Percentiles rank a stretch among this genome's conserved stretches.
These are phyloP conservation scores for Tulasnella sp. DNA, from an alignment of 768 basidiomycete species.

Conservation along the genomic window DNA sequence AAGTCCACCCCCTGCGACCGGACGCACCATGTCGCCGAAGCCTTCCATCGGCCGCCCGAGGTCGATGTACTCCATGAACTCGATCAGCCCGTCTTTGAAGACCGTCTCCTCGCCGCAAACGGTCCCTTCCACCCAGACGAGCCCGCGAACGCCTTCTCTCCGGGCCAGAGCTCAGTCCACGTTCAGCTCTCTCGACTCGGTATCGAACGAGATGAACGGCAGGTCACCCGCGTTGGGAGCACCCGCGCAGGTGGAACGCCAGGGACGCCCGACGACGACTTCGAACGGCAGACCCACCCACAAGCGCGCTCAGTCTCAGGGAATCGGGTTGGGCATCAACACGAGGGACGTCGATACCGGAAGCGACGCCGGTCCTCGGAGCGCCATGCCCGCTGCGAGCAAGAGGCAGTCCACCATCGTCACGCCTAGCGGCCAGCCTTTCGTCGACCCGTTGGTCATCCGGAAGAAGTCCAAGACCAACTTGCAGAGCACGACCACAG, in stretches of 20 bases:
- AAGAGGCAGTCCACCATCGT: conserved; percentile 41
- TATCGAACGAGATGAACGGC: conserved; percentile 36
- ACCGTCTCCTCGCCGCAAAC: conserved; percentile 15
- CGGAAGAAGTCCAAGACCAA: conserved; percentile 60
- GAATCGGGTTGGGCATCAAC: conserved; percentile 39
- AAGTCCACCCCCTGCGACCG: conserved; percentile 33
- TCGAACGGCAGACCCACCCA: background rate
- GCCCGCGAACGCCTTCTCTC: conserved; percentile 18
- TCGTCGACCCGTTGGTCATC: conserved; percentile 76
- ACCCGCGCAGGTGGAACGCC: background rate
- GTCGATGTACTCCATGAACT: conserved; percentile 25
- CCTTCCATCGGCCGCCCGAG: background rate
- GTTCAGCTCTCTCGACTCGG: conserved; percentile 18
- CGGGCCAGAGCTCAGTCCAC: conserved; percentile 28
- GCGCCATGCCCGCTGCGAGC: conserved; percentile 34
- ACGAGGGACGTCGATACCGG: conserved; percentile 32
- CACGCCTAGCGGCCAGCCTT: conserved; percentile 42
- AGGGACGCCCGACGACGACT: conserved; percentile 27
- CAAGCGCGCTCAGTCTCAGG: conserved; percentile 49
- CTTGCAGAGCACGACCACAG: background rate
- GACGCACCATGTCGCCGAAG: conserved; percentile 21
- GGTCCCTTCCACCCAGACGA: background rate
- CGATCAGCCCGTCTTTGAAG: conserved; percentile 30
- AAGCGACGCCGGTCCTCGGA: background rate
- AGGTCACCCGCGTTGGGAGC: conserved; percentile 14